A percentile compares a stretch with the other conserved stretches of the same genome.
phyloP scores from a whole-genome alignment of 768 basidiomycete species.

The Roridomyces roridus region DNA sequence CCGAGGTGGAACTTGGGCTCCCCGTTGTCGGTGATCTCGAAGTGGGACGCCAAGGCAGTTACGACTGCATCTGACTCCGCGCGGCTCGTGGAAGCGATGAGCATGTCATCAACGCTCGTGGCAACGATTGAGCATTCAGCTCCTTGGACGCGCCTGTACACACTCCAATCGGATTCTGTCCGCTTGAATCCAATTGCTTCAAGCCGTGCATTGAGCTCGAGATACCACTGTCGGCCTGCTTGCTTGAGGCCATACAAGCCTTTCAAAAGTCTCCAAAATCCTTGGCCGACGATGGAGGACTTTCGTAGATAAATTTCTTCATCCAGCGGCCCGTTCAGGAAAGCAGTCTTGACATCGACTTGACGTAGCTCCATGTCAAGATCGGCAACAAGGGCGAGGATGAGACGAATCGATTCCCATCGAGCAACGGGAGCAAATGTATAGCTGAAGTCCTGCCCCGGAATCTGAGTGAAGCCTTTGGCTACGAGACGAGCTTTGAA shows the following conservation, averaged over 20 bases:
- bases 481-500: constrained; percentile 4
- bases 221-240: constrained; percentile 4
- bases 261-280: constrained; percentile 20
- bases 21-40: constrained; percentile 16
- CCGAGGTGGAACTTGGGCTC: constrained; percentile 10
- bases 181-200: constrained; percentile 4
- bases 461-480: constrained; percentile 32
- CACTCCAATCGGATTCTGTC: constrained; percentile 18
- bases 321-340: constrained; percentile 36
- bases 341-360: constrained; percentile 40
- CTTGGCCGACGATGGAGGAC: constrained; percentile 21
- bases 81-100: constrained; percentile 2
- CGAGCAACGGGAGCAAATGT: constrained; percentile 1
- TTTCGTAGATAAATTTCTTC: constrained; percentile 41
- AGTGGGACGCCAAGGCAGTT: not conserved
- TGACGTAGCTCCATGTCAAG: constrained; percentile 33
- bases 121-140: not conserved
- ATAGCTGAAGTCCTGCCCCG: constrained; percentile 34
- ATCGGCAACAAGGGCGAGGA: constrained; percentile 32
- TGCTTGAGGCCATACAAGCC: constrained; percentile 15
- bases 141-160: constrained; percentile 1
- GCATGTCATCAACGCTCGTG: constrained; percentile 9
- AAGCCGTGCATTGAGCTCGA: constrained; percentile 5
- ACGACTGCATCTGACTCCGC: constrained; percentile 14
- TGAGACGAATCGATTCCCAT: constrained; percentile 3